Percentiles rank a stretch among this genome's conserved stretches.
Conservation (phyloP, 768 basidiomycete species). For the Leccinellum luteum region DNA sequence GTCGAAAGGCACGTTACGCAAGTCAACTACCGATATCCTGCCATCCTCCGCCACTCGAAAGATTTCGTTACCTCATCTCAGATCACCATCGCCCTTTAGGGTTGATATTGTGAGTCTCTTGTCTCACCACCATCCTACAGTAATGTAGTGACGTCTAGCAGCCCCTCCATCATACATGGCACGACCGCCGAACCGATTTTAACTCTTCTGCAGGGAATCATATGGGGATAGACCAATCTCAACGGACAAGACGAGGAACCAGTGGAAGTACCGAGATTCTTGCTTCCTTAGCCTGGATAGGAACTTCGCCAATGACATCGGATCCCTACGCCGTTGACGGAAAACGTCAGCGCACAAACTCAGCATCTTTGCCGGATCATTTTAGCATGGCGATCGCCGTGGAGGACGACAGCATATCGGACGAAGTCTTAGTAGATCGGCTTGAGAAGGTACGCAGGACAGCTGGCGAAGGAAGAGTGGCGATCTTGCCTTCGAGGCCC, state of each 20-base stretch:
- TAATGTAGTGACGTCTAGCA: constrained; percentile 16
- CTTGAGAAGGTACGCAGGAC: constrained; percentile 44
- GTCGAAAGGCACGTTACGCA: constrained; percentile 2
- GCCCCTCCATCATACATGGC: constrained; percentile 32
- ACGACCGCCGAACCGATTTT: constrained; percentile 23
- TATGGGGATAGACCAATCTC: background rate
- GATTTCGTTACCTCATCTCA: constrained; percentile 20
- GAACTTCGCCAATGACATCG: constrained; percentile 7
- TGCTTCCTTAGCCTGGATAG: constrained; percentile 36
- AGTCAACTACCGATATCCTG: constrained; percentile 1
- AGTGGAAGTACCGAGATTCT: constrained; percentile 25
- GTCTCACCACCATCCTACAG: background rate
- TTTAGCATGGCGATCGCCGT: constrained; percentile 44
- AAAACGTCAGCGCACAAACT: background rate
- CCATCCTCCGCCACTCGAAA: background rate
- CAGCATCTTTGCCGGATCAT: constrained; percentile 1
- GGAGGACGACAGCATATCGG: constrained; percentile 47
- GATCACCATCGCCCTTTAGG: constrained; percentile 24
- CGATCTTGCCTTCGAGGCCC: background rate
- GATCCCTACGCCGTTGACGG: background rate
- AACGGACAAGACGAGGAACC: constrained; percentile 5
- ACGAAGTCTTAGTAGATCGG: constrained; percentile 47
- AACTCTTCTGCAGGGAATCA: background rate
- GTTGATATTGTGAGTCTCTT: constrained; percentile 25
- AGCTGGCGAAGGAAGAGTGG: background rate